Conservation (phyloP, 345 rosid species). For the Turritis glabra region DNA sequence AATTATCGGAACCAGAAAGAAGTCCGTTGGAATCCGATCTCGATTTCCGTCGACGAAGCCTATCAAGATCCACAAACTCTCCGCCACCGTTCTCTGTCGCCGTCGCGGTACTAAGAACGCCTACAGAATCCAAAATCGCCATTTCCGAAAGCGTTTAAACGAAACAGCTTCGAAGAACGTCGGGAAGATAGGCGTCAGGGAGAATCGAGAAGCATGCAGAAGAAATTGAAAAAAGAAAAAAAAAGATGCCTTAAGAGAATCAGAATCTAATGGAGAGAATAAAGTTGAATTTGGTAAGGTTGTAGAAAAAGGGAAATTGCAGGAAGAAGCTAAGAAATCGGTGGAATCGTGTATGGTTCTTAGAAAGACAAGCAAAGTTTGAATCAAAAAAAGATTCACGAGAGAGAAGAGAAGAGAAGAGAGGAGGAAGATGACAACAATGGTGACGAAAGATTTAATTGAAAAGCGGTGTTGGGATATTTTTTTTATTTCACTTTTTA, state of each 20-base stretch:
- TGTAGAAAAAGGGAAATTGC: background rate
- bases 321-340: slow-evolving; percentile 12
- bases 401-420: slow-evolving; percentile 26
- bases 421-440: slow-evolving; percentile 36
- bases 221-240: background rate
- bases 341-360: slow-evolving; percentile 15
- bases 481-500: background rate
- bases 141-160: slow-evolving; percentile 24
- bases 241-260: slow-evolving; percentile 2
- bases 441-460: slow-evolving; percentile 32
- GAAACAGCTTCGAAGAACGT: background rate
- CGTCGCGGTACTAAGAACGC: background rate
- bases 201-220: slow-evolving; percentile 33
- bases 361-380: slow-evolving; percentile 30
- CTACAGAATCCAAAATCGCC: slow-evolving; percentile 46
- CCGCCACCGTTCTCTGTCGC: slow-evolving; percentile 31
- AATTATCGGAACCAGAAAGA: slow-evolving; percentile 8
- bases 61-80: slow-evolving; percentile 54
- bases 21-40: slow-evolving; percentile 27
- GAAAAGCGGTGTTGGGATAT: slow-evolving; percentile 18
- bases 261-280: slow-evolving; percentile 20
- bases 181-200: background rate
- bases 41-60: slow-evolving; percentile 47
- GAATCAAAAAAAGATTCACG: slow-evolving; percentile 29
- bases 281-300: background rate